phyloP scores from a whole-genome alignment of 192 early-diverging fungal genomes.

The Anaeromyces robustus region DNA sequence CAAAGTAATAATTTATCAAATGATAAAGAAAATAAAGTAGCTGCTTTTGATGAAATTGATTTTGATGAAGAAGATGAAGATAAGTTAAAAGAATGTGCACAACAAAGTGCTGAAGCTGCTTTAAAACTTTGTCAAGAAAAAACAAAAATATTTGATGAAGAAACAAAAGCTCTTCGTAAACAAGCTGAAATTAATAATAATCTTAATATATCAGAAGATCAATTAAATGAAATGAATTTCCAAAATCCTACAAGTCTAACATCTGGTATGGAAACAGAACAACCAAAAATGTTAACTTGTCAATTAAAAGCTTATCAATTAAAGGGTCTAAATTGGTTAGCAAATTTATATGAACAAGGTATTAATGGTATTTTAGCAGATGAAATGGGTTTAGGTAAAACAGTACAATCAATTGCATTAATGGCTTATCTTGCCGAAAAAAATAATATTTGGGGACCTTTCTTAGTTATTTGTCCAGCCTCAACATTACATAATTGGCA shows the following conservation, averaged over 20 bases:
- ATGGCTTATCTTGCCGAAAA: conserved; percentile 76
- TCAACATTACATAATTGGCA: conserved; percentile 90
- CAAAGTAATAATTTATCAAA: too few relatives aligned
- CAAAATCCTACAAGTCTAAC: conserved; percentile 63
- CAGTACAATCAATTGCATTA: conserved; percentile 78
- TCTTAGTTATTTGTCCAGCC: conserved; percentile 74
- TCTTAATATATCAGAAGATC: conserved; percentile 16
- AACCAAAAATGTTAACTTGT: conserved; percentile 76
- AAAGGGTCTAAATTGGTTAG: conserved; percentile 75
- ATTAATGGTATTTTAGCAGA: conserved; percentile 85
- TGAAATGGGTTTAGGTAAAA: conserved; percentile 78
- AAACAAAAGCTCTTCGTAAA: conserved; percentile 17
- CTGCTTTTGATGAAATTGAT: conserved; percentile 41
- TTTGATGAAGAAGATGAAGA: conserved; percentile 69
- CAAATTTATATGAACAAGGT: conserved; percentile 71
- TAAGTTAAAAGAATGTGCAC: conserved; percentile 47
- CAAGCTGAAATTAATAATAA: conserved; percentile 9
- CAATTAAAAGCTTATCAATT: conserved; percentile 67
- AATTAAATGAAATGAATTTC: conserved; percentile 66
- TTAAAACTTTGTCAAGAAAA: conserved; percentile 47
- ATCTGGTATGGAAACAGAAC: conserved; percentile 50
- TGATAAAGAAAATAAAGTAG: background rate
- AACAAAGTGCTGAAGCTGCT: conserved; percentile 57
- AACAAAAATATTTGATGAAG: conserved; percentile 54
- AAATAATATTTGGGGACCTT: conserved; percentile 80